These are phyloP conservation scores for Taphrina confusa DNA, from an alignment of 1,139 yeast genomes.

Conservation along the genomic window DNA sequence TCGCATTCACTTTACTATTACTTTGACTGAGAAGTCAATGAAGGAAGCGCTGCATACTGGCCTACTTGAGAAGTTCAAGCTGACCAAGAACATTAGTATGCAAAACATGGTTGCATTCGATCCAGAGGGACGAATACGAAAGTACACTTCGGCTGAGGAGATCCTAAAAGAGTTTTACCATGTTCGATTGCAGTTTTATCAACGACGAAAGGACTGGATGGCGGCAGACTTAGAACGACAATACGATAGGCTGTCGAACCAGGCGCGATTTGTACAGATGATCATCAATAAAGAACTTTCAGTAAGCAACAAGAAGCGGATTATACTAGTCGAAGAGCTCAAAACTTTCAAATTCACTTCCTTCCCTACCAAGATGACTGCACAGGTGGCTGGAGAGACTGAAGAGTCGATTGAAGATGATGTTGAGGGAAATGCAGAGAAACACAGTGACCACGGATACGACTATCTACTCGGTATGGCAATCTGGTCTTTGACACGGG, in stretches of 20 bases:
- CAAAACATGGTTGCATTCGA: constrained; percentile 96
- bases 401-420: constrained; percentile 44
- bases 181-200: constrained; percentile 85
- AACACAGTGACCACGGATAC: constrained; percentile 54
- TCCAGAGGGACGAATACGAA: constrained; percentile 83
- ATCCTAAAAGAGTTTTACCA: constrained; percentile 81
- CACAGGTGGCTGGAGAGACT: constrained; percentile 41
- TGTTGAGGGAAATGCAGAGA: constrained; percentile 48
- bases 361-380: constrained; percentile 51
- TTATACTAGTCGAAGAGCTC: constrained; percentile 63
- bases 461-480: constrained; percentile 85
- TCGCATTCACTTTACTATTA: constrained; percentile 64
- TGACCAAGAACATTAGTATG: constrained; percentile 66
- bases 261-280: constrained; percentile 87
- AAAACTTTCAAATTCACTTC: constrained; percentile 68
- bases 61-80: constrained; percentile 76
- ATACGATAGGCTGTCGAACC: constrained; percentile 71
- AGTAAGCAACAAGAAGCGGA: constrained; percentile 74
- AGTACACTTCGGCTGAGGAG: constrained; percentile 71
- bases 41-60: constrained; percentile 71
- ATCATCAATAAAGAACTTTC: constrained; percentile 73
- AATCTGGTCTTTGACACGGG: constrained; percentile 88
- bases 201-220: constrained; percentile 81
- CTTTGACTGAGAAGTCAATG: constrained; percentile 79
- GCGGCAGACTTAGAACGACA: constrained; percentile 70